Conservation (phyloP, 495 filamentous ascomycete species). For the Lasiosphaeria ovina region DNA sequence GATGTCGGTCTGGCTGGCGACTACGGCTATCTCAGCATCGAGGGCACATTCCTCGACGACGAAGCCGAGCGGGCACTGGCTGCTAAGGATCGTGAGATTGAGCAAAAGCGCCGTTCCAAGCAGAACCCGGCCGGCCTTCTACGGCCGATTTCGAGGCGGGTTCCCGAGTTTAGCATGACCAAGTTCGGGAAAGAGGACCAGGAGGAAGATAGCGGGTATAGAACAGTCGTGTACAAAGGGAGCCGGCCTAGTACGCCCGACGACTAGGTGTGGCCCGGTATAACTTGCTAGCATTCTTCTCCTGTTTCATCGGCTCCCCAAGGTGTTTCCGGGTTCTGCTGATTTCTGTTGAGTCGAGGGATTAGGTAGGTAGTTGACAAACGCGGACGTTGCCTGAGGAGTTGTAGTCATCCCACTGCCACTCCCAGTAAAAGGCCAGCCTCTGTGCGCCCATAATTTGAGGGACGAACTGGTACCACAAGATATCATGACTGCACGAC, state of each 20-base stretch:
- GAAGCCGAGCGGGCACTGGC: slow-evolving; percentile 39
- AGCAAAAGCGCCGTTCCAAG: slow-evolving; percentile 32
- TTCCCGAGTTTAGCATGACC: slow-evolving; percentile 50
- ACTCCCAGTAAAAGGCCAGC: too few relatives aligned
- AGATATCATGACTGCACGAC: too few relatives aligned
- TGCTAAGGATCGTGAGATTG: slow-evolving; percentile 35
- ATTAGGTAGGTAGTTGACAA: not conserved
- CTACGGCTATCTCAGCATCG: slow-evolving; percentile 47
- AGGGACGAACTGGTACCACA: too few relatives aligned
- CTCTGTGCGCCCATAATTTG: too few relatives aligned
- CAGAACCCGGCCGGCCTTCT: slow-evolving; percentile 31
- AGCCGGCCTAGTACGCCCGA: slow-evolving; percentile 36
- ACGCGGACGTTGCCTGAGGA: not conserved
- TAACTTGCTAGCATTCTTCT: slow-evolving; percentile 24
- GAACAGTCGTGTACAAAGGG: slow-evolving; percentile 31
- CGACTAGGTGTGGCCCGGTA: slow-evolving; percentile 36
- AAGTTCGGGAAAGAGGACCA: slow-evolving; percentile 43
- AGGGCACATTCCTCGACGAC: slow-evolving; percentile 47
- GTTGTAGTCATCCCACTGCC: too few relatives aligned
- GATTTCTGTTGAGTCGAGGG: not conserved
- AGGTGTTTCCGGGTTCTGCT: slow-evolving; percentile 13
- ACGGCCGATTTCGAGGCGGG: slow-evolving; percentile 35
- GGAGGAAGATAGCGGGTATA: slow-evolving; percentile 33
- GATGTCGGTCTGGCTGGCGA: slow-evolving; percentile 50
- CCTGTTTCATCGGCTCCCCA: slow-evolving; percentile 13